Evolutionary conservation across 495 filamentous ascomycete genomes (phyloP).

Genomic region (Aspergillus mulundensis): DNA sequence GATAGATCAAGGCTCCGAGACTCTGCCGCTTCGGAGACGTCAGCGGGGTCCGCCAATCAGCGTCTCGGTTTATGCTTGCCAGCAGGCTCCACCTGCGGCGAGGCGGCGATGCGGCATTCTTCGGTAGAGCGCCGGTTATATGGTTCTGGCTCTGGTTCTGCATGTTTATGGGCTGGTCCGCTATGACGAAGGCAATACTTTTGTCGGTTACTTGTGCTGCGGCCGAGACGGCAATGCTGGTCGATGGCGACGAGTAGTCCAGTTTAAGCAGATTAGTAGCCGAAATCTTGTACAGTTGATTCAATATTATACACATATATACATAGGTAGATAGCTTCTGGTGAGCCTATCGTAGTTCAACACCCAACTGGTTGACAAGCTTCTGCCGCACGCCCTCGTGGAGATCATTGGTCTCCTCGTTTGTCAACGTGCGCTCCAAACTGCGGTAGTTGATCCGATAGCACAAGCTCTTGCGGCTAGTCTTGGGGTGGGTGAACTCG

Average conservation of each 20-base stretch:
- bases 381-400: constrained; percentile 61
- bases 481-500: constrained; percentile 86
- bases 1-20: constrained; percentile 40
- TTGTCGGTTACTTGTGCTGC: background rate
- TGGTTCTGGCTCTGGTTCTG: background rate
- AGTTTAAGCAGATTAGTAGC: background rate
- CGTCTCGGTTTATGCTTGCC: constrained; percentile 26
- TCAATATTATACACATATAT: constrained; percentile 14
- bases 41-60: constrained; percentile 34
- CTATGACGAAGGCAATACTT: background rate
- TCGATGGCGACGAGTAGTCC: background rate
- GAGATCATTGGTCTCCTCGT: constrained; percentile 68
- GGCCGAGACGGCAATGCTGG: background rate
- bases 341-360: constrained; percentile 73
- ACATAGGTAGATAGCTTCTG: background rate
- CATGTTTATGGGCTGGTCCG: background rate
- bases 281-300: constrained; percentile 1
- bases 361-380: constrained; percentile 65
- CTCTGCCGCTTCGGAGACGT: constrained; percentile 20
- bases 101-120: constrained; percentile 17
- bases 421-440: constrained; percentile 82
- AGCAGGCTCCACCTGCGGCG: constrained; percentile 3
- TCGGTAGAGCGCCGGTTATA: constrained; percentile 13
- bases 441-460: constrained; percentile 91
- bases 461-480: constrained; percentile 74